These are phyloP conservation scores for Chlamydomonas asymmetrica DNA, from an alignment of 139 green algal species.

Conservation along the genomic window DNA sequence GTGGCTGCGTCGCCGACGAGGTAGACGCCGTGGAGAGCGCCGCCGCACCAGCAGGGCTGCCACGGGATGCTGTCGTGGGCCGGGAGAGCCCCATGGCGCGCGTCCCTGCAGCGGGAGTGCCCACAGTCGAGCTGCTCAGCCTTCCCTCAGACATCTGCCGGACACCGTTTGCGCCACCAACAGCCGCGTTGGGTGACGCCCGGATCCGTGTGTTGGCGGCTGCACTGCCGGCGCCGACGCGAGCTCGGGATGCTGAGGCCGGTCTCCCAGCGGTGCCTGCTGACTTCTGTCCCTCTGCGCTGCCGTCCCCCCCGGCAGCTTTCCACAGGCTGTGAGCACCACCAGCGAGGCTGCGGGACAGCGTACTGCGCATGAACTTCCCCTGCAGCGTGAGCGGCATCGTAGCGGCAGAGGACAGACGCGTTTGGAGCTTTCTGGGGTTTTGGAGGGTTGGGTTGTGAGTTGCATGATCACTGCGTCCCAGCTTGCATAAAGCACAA, in stretches of 20 bases:
- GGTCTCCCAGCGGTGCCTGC: background rate
- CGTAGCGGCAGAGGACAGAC: too few species aligned
- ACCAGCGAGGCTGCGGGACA: slow-evolving; percentile 34
- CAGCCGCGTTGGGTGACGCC: too few species aligned
- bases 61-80: background rate
- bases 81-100: background rate
- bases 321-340: slow-evolving; percentile 40
- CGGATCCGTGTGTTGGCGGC: background rate
- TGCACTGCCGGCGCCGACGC: background rate
- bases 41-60: background rate
- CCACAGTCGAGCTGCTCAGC: too few species aligned
- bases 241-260: background rate
- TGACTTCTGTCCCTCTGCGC: background rate
- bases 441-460: too few species aligned
- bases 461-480: too few species aligned
- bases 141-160: too few species aligned
- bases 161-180: too few species aligned
- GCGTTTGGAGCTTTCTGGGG: too few species aligned
- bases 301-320: background rate
- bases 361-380: slow-evolving; percentile 37
- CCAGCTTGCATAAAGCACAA: too few species aligned
- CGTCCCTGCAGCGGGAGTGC: too few species aligned
- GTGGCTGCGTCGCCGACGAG: background rate
- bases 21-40: background rate
- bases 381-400: too few species aligned